Percentiles rank a stretch among this genome's conserved stretches.
Evolutionary conservation across 176 grass and related monocot genomes (phyloP).

Genomic region (Zea mays): DNA sequence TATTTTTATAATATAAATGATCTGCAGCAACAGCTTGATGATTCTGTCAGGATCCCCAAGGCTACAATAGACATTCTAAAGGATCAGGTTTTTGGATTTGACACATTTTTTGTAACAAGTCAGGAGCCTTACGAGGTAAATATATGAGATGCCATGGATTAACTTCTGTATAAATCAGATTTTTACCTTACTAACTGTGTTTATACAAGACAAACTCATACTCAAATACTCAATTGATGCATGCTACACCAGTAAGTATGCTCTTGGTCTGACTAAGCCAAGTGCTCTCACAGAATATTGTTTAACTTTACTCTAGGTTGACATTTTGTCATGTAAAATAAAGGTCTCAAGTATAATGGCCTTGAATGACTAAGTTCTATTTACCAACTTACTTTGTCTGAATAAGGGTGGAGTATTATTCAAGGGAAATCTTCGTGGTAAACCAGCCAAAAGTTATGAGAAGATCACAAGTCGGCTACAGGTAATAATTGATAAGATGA

Average conservation of each 20-base stretch:
- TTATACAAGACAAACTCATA: not conserved
- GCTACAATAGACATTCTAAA: slow-evolving; percentile 86
- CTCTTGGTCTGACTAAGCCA: not conserved
- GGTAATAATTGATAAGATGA: slow-evolving; percentile 42
- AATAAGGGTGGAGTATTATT: slow-evolving; percentile 84
- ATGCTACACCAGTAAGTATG: not conserved
- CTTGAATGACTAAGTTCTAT: slow-evolving; percentile 27
- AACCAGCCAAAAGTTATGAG: slow-evolving; percentile 78
- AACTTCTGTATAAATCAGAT: not conserved
- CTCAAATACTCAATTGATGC: not conserved
- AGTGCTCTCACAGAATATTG: not conserved
- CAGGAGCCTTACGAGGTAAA: slow-evolving; percentile 91
- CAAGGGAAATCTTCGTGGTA: slow-evolving; percentile 90
- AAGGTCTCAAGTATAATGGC: not conserved
- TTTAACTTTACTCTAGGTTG: slow-evolving; percentile 15
- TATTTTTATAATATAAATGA: slow-evolving; percentile 26
- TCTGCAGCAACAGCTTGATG: slow-evolving; percentile 90
- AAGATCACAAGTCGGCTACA: slow-evolving; percentile 84
- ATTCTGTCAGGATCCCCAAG: slow-evolving; percentile 77
- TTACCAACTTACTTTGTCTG: slow-evolving; percentile 28
- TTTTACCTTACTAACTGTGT: not conserved
- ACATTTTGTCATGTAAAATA: slow-evolving; percentile 25
- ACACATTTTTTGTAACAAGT: slow-evolving; percentile 91
- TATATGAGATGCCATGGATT: slow-evolving; percentile 17
- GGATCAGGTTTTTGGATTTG: slow-evolving; percentile 97